Evolutionary conservation across 306 rosid species (phyloP).

Genomic region (cucumber (Cucumis sativus)): Cucumber_9930_V3 NC_026657.2:7162501-7163000

Average conservation of each 20-base stretch:
- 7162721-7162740: not conserved
- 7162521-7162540: not conserved
- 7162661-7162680: not conserved
- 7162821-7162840: not conserved
- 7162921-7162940: too few species aligned
- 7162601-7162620: not conserved
- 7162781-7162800: not conserved
- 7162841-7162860: too few species aligned
- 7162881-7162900: too few species aligned
- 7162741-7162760: not conserved
- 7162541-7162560: not conserved
- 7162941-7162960: not conserved
- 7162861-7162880: too few species aligned
- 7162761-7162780: not conserved
- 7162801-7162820: not conserved
- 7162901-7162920: not conserved
- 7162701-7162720: not conserved
- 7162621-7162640: not conserved
- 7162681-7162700: not conserved
- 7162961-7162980: not conserved
- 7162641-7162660: not conserved
- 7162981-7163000: constrained; percentile 6
- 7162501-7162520: not conserved
- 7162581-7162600: not conserved
- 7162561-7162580: not conserved